Conservation (phyloP, 2,329 filamentous ascomycete species). For the Phialophora chinensis region DNA sequence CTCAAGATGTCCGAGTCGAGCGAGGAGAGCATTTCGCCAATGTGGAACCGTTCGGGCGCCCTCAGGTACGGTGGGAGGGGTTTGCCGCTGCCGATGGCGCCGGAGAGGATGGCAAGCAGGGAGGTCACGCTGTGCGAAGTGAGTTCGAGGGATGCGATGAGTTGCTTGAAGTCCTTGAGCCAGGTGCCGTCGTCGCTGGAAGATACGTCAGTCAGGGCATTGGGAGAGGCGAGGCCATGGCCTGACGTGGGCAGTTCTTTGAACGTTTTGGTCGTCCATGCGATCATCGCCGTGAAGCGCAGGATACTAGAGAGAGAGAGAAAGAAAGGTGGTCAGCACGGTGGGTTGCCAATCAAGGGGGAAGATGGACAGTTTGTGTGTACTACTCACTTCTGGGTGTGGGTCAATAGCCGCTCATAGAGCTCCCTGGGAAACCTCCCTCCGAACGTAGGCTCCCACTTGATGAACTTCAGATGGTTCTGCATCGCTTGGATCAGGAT, state of each 20-base stretch:
- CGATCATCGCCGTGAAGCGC: conserved; percentile 70
- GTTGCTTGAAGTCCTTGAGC: conserved; percentile 65
- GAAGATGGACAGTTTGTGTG: not conserved
- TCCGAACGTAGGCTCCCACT: conserved; percentile 75
- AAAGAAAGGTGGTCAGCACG: conserved; percentile 2
- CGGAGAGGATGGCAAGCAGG: conserved; percentile 71
- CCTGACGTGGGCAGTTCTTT: conserved; percentile 22
- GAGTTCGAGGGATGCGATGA: conserved; percentile 65
- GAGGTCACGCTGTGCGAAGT: conserved; percentile 73
- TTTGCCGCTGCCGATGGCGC: conserved; percentile 68
- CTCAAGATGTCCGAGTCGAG: conserved; percentile 67
- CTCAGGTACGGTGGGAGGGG: conserved; percentile 74
- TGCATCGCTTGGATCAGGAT: conserved; percentile 68
- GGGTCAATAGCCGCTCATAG: conserved; percentile 69
- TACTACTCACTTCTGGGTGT: conserved; percentile 55
- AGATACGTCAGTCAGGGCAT: conserved; percentile 15
- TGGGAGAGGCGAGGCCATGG: conserved; percentile 22
- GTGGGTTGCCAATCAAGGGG: not conserved
- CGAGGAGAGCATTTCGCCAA: conserved; percentile 63
- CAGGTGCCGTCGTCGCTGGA: conserved; percentile 51
- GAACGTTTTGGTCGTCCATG: conserved; percentile 67
- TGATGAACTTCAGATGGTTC: conserved; percentile 68
- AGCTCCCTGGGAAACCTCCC: conserved; percentile 70
- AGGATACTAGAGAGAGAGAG: conserved; percentile 54
- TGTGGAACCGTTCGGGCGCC: conserved; percentile 65